Conservation (phyloP, 2,329 filamentous ascomycete species). For the Colletotrichum sp. region DNA sequence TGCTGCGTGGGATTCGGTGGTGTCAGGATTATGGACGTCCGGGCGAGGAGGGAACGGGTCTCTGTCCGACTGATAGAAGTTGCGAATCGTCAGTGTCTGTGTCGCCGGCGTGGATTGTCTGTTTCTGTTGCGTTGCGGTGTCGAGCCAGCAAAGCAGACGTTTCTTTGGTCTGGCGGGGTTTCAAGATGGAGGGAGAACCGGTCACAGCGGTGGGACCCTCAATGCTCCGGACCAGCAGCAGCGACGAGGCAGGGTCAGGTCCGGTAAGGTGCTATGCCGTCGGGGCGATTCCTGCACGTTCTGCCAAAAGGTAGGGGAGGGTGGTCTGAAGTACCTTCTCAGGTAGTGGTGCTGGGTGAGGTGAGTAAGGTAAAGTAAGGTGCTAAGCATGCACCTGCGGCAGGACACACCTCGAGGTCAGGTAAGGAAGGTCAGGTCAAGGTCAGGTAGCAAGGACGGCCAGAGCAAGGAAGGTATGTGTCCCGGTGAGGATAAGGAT, state of each 20-base stretch:
- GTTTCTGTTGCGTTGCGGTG: background rate
- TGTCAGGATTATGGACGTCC: background rate
- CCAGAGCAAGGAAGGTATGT: background rate
- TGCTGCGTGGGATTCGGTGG: background rate
- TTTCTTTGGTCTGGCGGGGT: constrained; percentile 29
- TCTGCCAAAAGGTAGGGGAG: background rate
- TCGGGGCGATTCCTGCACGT: background rate
- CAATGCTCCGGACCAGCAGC: constrained; percentile 10
- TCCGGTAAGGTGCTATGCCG: background rate
- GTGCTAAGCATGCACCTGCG: background rate
- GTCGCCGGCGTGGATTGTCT: background rate
- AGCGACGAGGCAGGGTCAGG: background rate
- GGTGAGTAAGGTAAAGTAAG: background rate
- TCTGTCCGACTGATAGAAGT: background rate
- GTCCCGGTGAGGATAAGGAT: background rate
- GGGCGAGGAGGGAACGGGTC: background rate
- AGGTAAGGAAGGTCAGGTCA: background rate
- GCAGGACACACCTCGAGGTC: background rate
- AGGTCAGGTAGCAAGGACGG: background rate
- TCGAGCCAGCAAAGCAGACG: background rate
- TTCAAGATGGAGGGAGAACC: constrained; percentile 29
- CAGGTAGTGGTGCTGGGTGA: background rate
- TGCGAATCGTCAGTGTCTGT: background rate
- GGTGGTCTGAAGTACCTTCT: background rate
- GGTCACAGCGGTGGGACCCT: constrained; percentile 20